Evolutionary conservation across 768 basidiomycete species (phyloP), one percentile per base, ranked within the genome.

Genomic region (Phanerodontia chrysosporium): DNA sequence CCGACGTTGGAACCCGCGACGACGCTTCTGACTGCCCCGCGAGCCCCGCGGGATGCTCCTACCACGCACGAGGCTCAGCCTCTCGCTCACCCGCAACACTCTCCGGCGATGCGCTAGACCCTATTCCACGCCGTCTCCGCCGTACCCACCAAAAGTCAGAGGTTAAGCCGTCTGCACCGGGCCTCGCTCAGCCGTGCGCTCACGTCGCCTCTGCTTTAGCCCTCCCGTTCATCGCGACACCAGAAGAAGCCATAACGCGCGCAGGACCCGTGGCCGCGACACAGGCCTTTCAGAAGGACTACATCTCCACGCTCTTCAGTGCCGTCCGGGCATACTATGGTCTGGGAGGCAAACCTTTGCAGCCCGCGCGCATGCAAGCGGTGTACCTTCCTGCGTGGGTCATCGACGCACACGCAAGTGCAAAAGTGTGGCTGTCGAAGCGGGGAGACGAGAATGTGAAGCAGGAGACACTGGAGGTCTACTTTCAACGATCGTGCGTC

Each of bases 351-450:
- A 67, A 72, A 44, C 71, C 75, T 51, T 60, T 79, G 3, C 75
- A 65, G 49, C 84, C 85, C 24, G 67, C 70, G 13, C 78, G 75
- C 24, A 74, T 83, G 25, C 71, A 76, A 48, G 78, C 84, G 7
- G 70, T 84, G 2, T 89, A 87, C 66, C 80, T 85, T 53, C 86
- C 86, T 3, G 78, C 76, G 12, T 89, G 86, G 86, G 73, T 83
- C 29, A 69, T 87, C 29, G 81, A 83, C 62, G 82, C 76, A 9
- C 81, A 85, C 66, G 64, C 83, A 18, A 72, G 79, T 63, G 77
- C 71, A 10, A 72, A 72, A 5, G 58, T 59, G 24, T 71, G 63
- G 72, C 70, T 62, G 18, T 56, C 66, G 52, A 49, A 67, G 22
- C 62, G 67, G 39, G 39, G 39, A 42, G 39, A 42, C 16, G 39